Percentiles rank a stretch among this genome's conserved stretches.
Evolutionary conservation across 2,329 filamentous ascomycete species (phyloP).

Genomic region (Epichloe festucae): DNA sequence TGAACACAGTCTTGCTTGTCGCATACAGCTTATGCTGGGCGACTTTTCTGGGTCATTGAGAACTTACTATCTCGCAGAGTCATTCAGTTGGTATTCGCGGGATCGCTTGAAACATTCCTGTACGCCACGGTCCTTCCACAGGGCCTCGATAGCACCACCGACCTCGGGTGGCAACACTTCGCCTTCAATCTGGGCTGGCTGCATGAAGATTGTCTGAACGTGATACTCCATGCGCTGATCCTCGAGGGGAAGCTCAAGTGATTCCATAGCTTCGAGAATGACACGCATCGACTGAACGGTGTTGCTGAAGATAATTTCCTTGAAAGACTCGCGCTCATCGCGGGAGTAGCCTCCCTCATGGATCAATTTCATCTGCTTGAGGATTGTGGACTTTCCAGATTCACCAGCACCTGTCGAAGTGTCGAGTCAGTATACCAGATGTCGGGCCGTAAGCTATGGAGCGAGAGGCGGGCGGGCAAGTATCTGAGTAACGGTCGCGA

Average conservation of each 20-base stretch:
- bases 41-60: background rate
- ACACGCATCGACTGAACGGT: constrained; percentile 58
- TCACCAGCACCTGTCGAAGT: constrained; percentile 71
- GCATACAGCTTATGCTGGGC: background rate
- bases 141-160: constrained; percentile 77
- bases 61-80: constrained; percentile 80
- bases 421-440: background rate
- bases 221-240: constrained; percentile 92
- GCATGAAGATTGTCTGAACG: constrained; percentile 98
- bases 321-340: constrained; percentile 62
- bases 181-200: constrained; percentile 90
- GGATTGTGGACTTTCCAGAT: constrained; percentile 41
- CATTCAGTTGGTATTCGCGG: constrained; percentile 90
- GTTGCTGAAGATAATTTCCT: constrained; percentile 60
- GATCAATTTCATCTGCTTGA: constrained; percentile 73
- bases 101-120: constrained; percentile 94
- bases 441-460: background rate
- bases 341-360: constrained; percentile 97
- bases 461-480: background rate
- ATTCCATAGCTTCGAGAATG: constrained; percentile 57
- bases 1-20: background rate
- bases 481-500: background rate
- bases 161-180: constrained; percentile 91
- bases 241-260: constrained; percentile 66
- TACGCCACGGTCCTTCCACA: constrained; percentile 88